Evolutionary conservation across 768 basidiomycete genomes (phyloP).

Genomic region (Pholiota microspora): DNA sequence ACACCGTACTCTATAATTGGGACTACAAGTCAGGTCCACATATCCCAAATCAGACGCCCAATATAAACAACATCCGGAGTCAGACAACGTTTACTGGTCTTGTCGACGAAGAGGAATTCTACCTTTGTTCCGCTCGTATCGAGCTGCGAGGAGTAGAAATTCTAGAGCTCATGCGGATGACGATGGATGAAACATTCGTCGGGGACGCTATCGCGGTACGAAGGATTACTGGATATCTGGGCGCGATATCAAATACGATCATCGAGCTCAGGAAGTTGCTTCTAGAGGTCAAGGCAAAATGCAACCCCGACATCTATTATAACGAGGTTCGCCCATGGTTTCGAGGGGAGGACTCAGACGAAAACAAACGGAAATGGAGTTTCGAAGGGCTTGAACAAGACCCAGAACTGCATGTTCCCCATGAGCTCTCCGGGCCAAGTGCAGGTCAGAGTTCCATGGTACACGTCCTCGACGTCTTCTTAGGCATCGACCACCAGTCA

Average conservation of each 20-base stretch:
- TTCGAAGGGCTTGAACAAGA: conserved; percentile 46
- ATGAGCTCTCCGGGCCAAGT: conserved; percentile 76
- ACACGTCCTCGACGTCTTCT: conserved; percentile 73
- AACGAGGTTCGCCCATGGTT: conserved; percentile 82
- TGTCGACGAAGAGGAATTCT: conserved; percentile 87
- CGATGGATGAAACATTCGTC: conserved; percentile 90
- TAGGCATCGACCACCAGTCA: conserved; percentile 60
- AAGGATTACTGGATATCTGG: conserved; percentile 68
- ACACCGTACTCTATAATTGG: conserved; percentile 94
- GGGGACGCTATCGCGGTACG: conserved; percentile 63
- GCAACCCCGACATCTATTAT: conserved; percentile 78
- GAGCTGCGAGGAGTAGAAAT: conserved; percentile 88
- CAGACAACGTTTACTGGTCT: conserved; percentile 77
- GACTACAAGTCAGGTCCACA: conserved; percentile 30
- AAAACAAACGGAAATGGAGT: conserved; percentile 42
- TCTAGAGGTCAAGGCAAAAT: conserved; percentile 64
- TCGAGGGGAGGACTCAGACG: conserved; percentile 66
- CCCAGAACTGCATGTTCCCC: conserved; percentile 37
- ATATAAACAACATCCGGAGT: conserved; percentile 58
- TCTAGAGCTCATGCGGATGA: conserved; percentile 81
- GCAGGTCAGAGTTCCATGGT: conserved; percentile 84
- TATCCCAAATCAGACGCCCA: conserved; percentile 1
- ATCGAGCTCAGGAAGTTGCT: conserved; percentile 66
- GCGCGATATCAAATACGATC: conserved; percentile 61
- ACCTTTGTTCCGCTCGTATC: conserved; percentile 84